phyloP scores from a whole-genome alignment of 768 basidiomycete species.

The Auricularia cornea region DNA sequence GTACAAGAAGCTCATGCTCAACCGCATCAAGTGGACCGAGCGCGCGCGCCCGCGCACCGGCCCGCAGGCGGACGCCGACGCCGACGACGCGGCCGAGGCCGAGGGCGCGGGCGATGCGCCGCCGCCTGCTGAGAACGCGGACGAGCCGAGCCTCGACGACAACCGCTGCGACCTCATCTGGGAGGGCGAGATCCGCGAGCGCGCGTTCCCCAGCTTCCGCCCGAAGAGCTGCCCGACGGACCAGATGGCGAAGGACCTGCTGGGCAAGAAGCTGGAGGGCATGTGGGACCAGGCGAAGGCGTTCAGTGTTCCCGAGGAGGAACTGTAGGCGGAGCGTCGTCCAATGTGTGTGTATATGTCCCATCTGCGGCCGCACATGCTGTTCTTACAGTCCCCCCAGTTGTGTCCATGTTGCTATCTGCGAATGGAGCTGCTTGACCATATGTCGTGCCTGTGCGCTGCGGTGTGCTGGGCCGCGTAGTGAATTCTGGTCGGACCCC shows the following conservation, averaged over 20 bases:
- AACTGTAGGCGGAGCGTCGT: conserved; percentile 42
- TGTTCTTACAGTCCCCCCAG: too few relatives aligned
- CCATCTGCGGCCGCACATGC: too few relatives aligned
- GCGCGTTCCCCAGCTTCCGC: conserved; percentile 71
- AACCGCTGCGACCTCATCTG: conserved; percentile 89
- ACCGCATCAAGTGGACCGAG: conserved; percentile 92
- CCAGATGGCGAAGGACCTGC: conserved; percentile 70
- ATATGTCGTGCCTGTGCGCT: too few relatives aligned
- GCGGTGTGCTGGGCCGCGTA: too few relatives aligned
- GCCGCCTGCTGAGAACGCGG: conserved; percentile 1
- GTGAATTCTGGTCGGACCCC: too few relatives aligned
- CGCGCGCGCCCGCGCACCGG: conserved; percentile 69
- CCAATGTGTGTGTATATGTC: too few relatives aligned
- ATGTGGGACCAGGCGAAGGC: conserved; percentile 96
- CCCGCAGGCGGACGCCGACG: conserved; percentile 51
- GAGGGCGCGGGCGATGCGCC: conserved; percentile 19
- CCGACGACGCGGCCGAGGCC: conserved; percentile 6
- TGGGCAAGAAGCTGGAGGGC: conserved; percentile 77
- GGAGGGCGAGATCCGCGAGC: conserved; percentile 84
- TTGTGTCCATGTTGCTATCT: too few relatives aligned
- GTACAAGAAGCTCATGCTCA: conserved; percentile 80
- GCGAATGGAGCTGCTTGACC: too few relatives aligned
- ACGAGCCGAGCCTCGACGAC: conserved; percentile 57
- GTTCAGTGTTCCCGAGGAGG: conserved; percentile 77
- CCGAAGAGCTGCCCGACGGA: conserved; percentile 81